Percentiles rank a stretch among this genome's conserved stretches.
Conservation (phyloP, 2,329 filamentous ascomycete species). For the Aureobasidium sp. region DNA sequence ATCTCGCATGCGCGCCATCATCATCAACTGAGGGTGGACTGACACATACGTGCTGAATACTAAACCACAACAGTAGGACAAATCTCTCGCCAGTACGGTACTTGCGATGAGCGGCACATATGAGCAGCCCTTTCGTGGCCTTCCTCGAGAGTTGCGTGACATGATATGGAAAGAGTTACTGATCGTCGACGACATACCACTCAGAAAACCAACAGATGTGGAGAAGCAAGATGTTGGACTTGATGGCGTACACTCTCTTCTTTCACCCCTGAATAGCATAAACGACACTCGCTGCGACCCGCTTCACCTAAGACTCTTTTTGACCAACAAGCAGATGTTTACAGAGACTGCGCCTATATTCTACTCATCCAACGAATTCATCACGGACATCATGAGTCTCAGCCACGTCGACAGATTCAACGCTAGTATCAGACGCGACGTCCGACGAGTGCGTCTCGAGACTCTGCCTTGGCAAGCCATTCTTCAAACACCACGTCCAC, state of each 20-base stretch:
- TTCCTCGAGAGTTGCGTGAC: slow-evolving; percentile 3
- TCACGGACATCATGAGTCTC: background rate
- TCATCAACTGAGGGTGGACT: slow-evolving; percentile 9
- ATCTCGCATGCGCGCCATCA: background rate
- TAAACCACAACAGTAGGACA: background rate
- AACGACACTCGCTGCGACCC: background rate
- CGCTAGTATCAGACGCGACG: background rate
- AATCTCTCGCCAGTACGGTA: background rate
- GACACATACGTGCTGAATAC: background rate
- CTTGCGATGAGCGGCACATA: background rate
- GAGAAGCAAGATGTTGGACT: background rate
- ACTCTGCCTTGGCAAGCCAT: background rate
- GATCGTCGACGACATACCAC: background rate
- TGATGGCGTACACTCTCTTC: background rate
- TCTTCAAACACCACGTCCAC: background rate
- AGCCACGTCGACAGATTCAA: background rate
- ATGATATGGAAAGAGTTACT: slow-evolving; percentile 4
- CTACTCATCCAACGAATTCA: background rate
- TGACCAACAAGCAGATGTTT: background rate
- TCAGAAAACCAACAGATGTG: background rate
- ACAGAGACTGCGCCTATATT: background rate
- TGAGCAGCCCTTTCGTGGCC: background rate
- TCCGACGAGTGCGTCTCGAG: background rate
- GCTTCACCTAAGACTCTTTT: background rate
- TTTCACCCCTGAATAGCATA: background rate